phyloP scores from a whole-genome alignment of 192 early-diverging fungal species.

The Rhizophagus prolifer region DNA sequence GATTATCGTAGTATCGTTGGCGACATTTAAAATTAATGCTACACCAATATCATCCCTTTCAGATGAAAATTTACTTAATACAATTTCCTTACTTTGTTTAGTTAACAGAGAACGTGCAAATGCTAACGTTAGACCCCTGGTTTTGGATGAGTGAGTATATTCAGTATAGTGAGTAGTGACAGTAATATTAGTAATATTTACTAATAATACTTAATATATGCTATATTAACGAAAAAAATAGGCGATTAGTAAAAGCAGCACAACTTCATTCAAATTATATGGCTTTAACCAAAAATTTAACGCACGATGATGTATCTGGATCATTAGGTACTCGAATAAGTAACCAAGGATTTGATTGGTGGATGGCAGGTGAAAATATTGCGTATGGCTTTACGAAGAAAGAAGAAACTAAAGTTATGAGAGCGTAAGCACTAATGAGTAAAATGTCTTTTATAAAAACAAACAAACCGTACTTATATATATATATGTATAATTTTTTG shows the following conservation, averaged over 20 bases:
- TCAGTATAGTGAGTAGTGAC: too few species aligned
- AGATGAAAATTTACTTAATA: not conserved
- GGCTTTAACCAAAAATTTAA: slow-evolving; percentile 16
- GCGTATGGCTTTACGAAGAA: not conserved
- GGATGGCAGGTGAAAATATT: slow-evolving; percentile 9
- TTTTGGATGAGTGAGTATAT: slow-evolving; percentile 12
- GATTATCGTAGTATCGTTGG: not conserved
- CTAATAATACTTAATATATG: not conserved
- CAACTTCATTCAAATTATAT: slow-evolving; percentile 24
- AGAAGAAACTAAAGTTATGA: not conserved
- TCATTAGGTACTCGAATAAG: not conserved
- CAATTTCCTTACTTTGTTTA: slow-evolving; percentile 7
- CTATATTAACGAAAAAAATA: not conserved
- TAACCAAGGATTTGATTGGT: slow-evolving; percentile 19
- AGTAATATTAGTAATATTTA: too few species aligned
- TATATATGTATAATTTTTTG: not conserved
- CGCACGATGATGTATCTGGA: slow-evolving; percentile 9
- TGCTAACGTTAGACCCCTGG: not conserved
- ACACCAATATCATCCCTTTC: not conserved
- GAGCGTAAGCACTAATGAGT: slow-evolving; percentile 10
- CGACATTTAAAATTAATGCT: not conserved
- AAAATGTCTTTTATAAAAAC: not conserved
- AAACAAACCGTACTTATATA: not conserved
- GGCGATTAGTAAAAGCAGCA: slow-evolving; percentile 6
- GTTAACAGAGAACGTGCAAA: slow-evolving; percentile 19